phyloP scores from a whole-genome alignment of 2,329 filamentous ascomycete species.

The Aspergillus caelatus region DNA sequence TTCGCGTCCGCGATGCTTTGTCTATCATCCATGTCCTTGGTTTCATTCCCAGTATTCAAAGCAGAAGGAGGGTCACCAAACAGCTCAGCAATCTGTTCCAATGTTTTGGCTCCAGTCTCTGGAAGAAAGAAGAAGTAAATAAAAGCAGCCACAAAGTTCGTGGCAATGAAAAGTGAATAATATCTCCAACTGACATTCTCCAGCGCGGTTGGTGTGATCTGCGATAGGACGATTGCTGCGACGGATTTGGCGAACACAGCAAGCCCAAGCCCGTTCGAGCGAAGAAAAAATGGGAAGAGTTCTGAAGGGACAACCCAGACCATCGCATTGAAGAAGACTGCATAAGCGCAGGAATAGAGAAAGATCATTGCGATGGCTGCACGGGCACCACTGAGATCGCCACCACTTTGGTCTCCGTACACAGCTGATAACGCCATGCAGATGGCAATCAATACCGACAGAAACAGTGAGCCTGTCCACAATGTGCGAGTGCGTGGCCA shows the following conservation, averaged over 20 bases:
- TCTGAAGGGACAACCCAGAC: constrained; percentile 39
- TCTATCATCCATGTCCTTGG: neutral
- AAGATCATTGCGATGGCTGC: constrained; percentile 44
- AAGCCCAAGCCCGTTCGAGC: constrained; percentile 35
- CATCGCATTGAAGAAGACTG: constrained; percentile 43
- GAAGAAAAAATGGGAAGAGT: constrained; percentile 36
- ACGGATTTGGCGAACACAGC: constrained; percentile 35
- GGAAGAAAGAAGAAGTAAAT: constrained; percentile 42
- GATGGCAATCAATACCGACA: constrained; percentile 30
- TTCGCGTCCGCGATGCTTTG: constrained; percentile 30
- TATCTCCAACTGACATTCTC: constrained; percentile 42
- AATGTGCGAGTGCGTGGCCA: constrained; percentile 39
- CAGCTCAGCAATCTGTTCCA: constrained; percentile 6
- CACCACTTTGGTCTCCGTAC: constrained; percentile 19
- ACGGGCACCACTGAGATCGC: constrained; percentile 29
- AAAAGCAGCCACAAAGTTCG: constrained; percentile 30
- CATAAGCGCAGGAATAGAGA: constrained; percentile 40
- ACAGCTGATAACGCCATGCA: constrained; percentile 29
- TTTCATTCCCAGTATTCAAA: neutral
- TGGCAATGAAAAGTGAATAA: constrained; percentile 43
- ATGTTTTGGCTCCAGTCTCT: constrained; percentile 38
- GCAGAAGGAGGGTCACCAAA: constrained; percentile 6
- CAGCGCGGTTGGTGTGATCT: constrained; percentile 41
- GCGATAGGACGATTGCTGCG: constrained; percentile 31
- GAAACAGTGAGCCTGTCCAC: constrained; percentile 31